Evolutionary conservation across 2,329 filamentous ascomycete genomes (phyloP).

Genomic region (Penicillium sp.): DNA sequence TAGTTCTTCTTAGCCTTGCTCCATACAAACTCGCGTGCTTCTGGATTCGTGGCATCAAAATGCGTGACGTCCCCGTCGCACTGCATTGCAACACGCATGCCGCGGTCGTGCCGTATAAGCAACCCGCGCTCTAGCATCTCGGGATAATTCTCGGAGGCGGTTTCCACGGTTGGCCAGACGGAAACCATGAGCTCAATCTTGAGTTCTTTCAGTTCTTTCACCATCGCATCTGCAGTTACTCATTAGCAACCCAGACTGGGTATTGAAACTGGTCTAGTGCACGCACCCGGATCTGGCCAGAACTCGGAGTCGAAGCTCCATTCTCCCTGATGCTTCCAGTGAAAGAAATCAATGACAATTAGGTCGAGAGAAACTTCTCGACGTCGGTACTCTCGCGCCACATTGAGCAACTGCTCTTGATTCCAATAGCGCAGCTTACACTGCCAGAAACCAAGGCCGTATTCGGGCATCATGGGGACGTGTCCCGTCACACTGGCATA

Average conservation of each 20-base stretch:
- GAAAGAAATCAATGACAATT: constrained; percentile 68
- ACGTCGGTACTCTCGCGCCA: constrained; percentile 59
- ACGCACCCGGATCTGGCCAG: constrained; percentile 61
- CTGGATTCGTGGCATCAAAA: constrained; percentile 64
- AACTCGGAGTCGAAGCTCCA: constrained; percentile 65
- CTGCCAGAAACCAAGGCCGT: constrained; percentile 67
- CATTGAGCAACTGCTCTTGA: constrained; percentile 60
- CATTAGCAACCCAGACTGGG: not conserved
- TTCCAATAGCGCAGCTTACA: constrained; percentile 66
- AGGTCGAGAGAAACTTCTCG: constrained; percentile 60
- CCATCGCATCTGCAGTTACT: constrained; percentile 54
- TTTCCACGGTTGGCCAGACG: constrained; percentile 67
- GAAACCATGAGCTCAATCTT: constrained; percentile 67
- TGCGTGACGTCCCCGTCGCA: constrained; percentile 60
- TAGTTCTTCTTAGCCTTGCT: constrained; percentile 59
- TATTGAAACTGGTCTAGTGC: not conserved
- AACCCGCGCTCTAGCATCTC: constrained; percentile 62
- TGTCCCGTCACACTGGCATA: constrained; percentile 59
- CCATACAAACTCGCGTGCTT: constrained; percentile 60
- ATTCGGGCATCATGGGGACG: constrained; percentile 67
- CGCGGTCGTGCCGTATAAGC: constrained; percentile 61
- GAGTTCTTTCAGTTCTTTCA: constrained; percentile 58
- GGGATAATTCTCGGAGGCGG: constrained; percentile 56
- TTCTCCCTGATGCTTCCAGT: constrained; percentile 66
- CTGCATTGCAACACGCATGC: constrained; percentile 58